Percentiles rank a stretch among this genome's conserved stretches.
These are phyloP conservation scores for Phyllosticta capitalensis DNA, from an alignment of 2,329 filamentous ascomycete genomes.

Conservation along the genomic window DNA sequence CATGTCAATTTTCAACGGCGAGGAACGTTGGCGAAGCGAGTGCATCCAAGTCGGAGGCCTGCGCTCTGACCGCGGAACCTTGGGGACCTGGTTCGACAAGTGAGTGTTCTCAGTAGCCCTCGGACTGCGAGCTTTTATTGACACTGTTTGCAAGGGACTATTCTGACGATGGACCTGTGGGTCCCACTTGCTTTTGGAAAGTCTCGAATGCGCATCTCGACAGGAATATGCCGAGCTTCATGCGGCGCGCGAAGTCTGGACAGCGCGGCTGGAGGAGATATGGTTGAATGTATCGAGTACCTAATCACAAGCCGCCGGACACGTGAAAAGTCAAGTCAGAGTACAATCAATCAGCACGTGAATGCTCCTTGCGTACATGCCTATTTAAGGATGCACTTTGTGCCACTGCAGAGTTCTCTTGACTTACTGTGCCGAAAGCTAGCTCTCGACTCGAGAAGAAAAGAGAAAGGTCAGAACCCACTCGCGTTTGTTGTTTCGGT, in stretches of 20 bases:
- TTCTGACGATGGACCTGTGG: slow-evolving; percentile 58
- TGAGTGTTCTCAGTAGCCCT: slow-evolving; percentile 24
- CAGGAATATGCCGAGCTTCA: neutral
- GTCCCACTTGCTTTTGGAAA: slow-evolving; percentile 74
- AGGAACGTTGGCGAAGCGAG: slow-evolving; percentile 69
- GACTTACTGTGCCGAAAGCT: too few relatives aligned
- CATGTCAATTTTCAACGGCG: slow-evolving; percentile 53
- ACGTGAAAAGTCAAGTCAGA: too few relatives aligned
- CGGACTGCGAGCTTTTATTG: neutral
- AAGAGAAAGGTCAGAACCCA: too few relatives aligned
- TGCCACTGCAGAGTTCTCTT: too few relatives aligned
- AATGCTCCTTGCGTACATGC: too few relatives aligned
- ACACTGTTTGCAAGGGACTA: slow-evolving; percentile 43
- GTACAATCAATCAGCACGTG: too few relatives aligned
- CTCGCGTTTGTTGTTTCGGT: too few relatives aligned
- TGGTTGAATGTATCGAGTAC: neutral
- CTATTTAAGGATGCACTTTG: too few relatives aligned
- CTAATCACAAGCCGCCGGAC: too few relatives aligned
- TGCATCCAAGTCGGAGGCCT: slow-evolving; percentile 64
- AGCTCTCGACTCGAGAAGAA: too few relatives aligned
- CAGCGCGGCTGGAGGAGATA: neutral
- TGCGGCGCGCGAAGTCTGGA: neutral
- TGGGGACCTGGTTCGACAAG: slow-evolving; percentile 74
- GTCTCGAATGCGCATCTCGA: slow-evolving; percentile 40
- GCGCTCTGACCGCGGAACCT: slow-evolving; percentile 53